Evolutionary conservation across 2,329 filamentous ascomycete species (phyloP), one percentile per base, ranked within the genome.

Genomic region (Endoconidiophora laricicola): DNA sequence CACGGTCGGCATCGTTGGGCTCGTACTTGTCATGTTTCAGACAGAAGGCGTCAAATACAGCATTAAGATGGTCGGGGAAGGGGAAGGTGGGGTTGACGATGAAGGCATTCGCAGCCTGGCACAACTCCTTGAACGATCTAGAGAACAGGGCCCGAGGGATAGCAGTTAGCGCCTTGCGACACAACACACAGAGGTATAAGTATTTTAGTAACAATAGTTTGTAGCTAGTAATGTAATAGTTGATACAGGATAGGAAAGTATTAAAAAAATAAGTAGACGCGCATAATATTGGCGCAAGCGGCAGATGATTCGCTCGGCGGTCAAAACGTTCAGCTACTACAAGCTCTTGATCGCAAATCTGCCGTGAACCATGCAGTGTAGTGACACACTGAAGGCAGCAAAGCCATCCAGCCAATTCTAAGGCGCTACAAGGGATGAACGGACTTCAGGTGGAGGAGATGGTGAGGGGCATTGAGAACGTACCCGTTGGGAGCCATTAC

Each of bases 11-110:
- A 39, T 78, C 71, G 50, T 71, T 65, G 47, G 86, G 81, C 58
- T 88, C 83, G 55, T 76, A 73, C 56, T 74, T 73, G 50, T 74
- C 67, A 60, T 85, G 78, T 58, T 78, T 79, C 43, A 79, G 73
- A 46, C 86, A 69, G 63, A 86, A 90, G 53, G 67, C 68, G 50
- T 79, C 71, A 55, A 88, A 78, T 48, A 76, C 68, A 39, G 71
- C 65, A 56, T 71, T 63, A 48, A 86, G 67, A 52, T 81, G 76
- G 56, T 81, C 71, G 44, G 84, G 80, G 1, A 88, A 72, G 6
- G 83, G 82, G 18, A 78, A 62, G 26, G 59, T 64, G 16, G 73
- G 71, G n/a, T 70, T 63, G 52, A 59, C 53, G 44, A 75, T 57
- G 60, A 69, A 74, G 59, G 63, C 61, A 49, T 66, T 65, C 60